These are phyloP conservation scores for Citrus sinensis DNA, from an alignment of 345 rosid species.

Conservation along the genomic window DVS_A1.0 CM039167.1:1919001-1919500, in stretches of 20 bases:
- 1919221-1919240: neutral
- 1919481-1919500: neutral
- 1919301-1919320: neutral
- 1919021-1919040: neutral
- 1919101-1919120: neutral
- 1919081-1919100: neutral
- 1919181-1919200: neutral
- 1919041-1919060: neutral
- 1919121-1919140: neutral
- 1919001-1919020: neutral
- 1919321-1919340: neutral
- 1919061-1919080: neutral
- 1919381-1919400: neutral
- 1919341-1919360: neutral
- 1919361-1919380: neutral
- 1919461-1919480: neutral
- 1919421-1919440: neutral
- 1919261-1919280: neutral
- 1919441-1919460: neutral
- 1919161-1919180: neutral
- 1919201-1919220: neutral
- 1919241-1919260: neutral
- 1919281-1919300: neutral
- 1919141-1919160: neutral
- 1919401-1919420: neutral